Base-by-base conservation (phyloP, 2,329 filamentous ascomycete genomes). In the Fusarium domesticum region DNA sequence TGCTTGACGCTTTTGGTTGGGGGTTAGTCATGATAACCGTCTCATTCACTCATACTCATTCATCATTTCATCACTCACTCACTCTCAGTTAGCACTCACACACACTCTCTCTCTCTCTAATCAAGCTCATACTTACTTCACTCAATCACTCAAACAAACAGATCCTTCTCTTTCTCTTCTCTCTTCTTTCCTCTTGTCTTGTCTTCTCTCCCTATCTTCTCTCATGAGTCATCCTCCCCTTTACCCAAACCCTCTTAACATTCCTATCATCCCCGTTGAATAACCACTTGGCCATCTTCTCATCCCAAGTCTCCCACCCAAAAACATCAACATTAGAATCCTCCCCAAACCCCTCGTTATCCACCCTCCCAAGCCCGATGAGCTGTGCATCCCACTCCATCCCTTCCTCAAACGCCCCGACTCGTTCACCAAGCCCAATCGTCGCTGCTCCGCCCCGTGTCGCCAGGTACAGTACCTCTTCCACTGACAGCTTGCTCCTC, bases 191-290 rank as follows among this genome's bases (percentile, higher is more conserved):
- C 11, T 31, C 31, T 6, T 38, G 1, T 30, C 28, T 34, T 39
- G 7, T 8, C 15, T 3, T 33, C 31, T 33, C 15, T 12, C 28
- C 19, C 35, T 39, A 12, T 34, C 35, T 25, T 31, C 43, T 47
- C 33, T 37, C 35, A 51, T 96, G 89, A 37, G 96, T 93, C 65
- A 95, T 67, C 51, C 82, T 71, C 3, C 93, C 93, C 63, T 77
- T 83, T 2, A 97, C 90, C 92, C 92, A 98, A 5, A 98, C 93
- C 56, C 77, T 83, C 58, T 77, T 77, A 3, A 90, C 92, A 66
- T 97, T 97, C 56, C 92, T 76, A 69, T 97, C 93, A 71, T 97
- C 91, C 0, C 93, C 93, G 54, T 81, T 87, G 69, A 87, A 98
- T 49, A 97, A 74, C 93, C 93, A 98, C 74, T 98, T 98, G 40